A percentile compares a stretch with the other conserved stretches of the same genome.
Evolutionary conservation across 805 yeast genomes (phyloP).

Genomic region (Yamadazyma akitaensis): DNA sequence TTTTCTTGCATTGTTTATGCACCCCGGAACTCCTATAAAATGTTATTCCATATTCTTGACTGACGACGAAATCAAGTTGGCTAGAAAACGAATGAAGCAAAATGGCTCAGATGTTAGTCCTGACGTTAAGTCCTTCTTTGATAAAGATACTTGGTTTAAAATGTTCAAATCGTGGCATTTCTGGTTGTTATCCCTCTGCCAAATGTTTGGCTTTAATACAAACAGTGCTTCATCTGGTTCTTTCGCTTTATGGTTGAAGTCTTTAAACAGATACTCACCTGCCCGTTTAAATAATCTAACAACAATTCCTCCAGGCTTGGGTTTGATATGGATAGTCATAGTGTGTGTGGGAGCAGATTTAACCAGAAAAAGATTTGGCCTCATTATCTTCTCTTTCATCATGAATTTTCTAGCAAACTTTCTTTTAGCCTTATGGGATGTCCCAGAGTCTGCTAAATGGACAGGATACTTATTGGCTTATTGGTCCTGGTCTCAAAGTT

Average conservation of each 20-base stretch:
- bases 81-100: conserved; percentile 33
- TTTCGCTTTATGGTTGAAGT: conserved; percentile 28
- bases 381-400: conserved; percentile 17
- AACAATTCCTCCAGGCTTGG: conserved; percentile 57
- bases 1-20: conserved; percentile 16
- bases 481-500: conserved; percentile 21
- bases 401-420: conserved; percentile 20
- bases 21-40: conserved; percentile 24
- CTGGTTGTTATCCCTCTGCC: conserved; percentile 23
- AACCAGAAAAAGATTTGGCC: conserved; percentile 23
- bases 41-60: conserved; percentile 52
- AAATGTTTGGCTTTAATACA: conserved; percentile 29
- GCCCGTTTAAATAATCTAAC: conserved; percentile 48
- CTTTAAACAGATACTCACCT: conserved; percentile 35
- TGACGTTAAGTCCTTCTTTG: conserved; percentile 21
- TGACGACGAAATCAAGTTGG: conserved; percentile 54
- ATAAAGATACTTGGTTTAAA: conserved; percentile 23
- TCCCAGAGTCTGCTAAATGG: conserved; percentile 21
- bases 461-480: conserved; percentile 17
- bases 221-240: conserved; percentile 30
- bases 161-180: conserved; percentile 31
- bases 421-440: conserved; percentile 20
- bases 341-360: conserved; percentile 52
- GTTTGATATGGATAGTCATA: conserved; percentile 47
- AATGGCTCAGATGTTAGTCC: conserved; percentile 19